Percentiles rank a stretch among this genome's conserved stretches.
phyloP scores from a whole-genome alignment of 1,139 yeast genomes.

The Blastobotrys buckinghamii region DNA sequence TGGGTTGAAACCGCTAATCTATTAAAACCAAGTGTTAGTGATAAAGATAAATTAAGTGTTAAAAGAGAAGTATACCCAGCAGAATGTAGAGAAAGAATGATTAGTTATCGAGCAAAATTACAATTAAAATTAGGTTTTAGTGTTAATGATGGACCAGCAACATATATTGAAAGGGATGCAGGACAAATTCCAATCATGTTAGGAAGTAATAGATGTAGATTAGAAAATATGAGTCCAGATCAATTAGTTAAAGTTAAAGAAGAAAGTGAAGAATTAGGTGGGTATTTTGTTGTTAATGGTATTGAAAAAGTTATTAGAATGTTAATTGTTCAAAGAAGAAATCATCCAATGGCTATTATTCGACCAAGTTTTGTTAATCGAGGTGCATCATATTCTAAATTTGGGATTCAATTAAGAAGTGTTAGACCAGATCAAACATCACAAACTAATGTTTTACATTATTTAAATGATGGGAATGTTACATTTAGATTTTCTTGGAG shows the following conservation, averaged over 20 bases:
- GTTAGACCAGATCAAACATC: conserved; percentile 97
- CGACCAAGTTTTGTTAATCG: conserved; percentile 93
- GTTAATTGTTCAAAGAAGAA: conserved; percentile 96
- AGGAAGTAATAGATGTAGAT: conserved; percentile 83
- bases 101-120: conserved; percentile 43
- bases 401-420: conserved; percentile 89
- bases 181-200: conserved; percentile 93
- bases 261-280: conserved; percentile 95
- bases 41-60: conserved; percentile 69
- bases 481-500: conserved; percentile 97
- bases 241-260: conserved; percentile 75
- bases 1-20: conserved; percentile 84
- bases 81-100: conserved; percentile 81
- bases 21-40: conserved; percentile 72
- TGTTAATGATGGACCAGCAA: conserved; percentile 76
- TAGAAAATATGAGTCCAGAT: conserved; percentile 74
- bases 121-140: conserved; percentile 75
- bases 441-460: conserved; percentile 93
- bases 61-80: conserved; percentile 83
- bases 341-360: conserved; percentile 95
- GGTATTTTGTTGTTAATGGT: conserved; percentile 94
- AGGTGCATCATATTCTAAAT: conserved; percentile 84
- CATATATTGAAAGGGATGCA: conserved; percentile 77
- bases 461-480: conserved; percentile 91
- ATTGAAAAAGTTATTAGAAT: conserved; percentile 93